Percentiles rank a stretch among this genome's conserved stretches.
Evolutionary conservation across 1,284 basidiomycete genomes (phyloP).

Genomic region (Apiotrichum gamsii): DNA sequence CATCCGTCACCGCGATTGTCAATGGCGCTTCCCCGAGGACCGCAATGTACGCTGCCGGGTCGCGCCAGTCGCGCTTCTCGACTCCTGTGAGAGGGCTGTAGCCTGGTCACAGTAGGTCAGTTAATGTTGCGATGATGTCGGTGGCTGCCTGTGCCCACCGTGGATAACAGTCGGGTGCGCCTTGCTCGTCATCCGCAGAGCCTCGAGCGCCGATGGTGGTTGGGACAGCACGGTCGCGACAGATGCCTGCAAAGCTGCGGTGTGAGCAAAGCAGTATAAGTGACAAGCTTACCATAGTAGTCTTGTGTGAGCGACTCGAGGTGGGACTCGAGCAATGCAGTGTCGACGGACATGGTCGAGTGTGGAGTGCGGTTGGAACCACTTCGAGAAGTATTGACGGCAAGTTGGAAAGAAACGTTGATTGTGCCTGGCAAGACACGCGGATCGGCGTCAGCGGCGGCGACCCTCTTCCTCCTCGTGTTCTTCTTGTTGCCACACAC

Average conservation of each 20-base stretch:
- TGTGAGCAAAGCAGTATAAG: neutral
- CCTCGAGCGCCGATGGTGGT: constrained; percentile 65
- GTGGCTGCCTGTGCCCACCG: constrained; percentile 47
- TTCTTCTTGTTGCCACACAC: too few species aligned
- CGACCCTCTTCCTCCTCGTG: too few species aligned
- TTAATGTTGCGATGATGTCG: neutral
- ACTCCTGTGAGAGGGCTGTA: constrained; percentile 15
- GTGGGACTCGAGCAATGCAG: constrained; percentile 2
- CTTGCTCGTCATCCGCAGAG: constrained; percentile 63
- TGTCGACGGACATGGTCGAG: neutral
- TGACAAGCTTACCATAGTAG: constrained; percentile 12
- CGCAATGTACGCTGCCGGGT: constrained; percentile 29
- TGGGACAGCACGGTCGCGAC: constrained; percentile 52
- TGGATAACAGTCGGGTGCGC: constrained; percentile 72
- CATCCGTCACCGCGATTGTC: constrained; percentile 73
- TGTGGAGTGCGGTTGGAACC: neutral
- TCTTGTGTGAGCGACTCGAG: constrained; percentile 12
- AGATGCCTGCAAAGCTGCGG: constrained; percentile 26
- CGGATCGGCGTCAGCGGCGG: neutral
- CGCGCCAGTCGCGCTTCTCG: constrained; percentile 21
- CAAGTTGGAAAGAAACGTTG: too few species aligned
- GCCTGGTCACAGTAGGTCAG: constrained; percentile 18
- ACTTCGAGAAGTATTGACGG: neutral
- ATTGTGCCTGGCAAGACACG: too few species aligned
- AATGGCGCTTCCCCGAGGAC: constrained; percentile 56